Evolutionary conservation across 768 basidiomycete genomes (phyloP).

Genomic region (Tulasnella sp.): DNA sequence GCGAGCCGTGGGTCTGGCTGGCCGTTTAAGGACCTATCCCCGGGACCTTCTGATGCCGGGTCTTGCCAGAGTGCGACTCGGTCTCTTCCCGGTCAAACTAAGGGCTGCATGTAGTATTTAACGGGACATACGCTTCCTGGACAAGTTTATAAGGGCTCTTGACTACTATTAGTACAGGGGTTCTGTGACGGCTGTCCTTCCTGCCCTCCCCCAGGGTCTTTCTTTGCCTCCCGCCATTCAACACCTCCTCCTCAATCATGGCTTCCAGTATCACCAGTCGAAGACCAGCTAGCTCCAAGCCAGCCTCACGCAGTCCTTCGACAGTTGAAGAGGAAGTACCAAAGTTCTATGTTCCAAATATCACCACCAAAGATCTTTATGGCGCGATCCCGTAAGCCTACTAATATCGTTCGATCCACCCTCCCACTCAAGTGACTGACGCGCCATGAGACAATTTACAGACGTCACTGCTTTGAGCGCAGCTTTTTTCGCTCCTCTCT

Average conservation of each 20-base stretch:
- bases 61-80: too few relatives aligned
- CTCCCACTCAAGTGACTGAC: not conserved
- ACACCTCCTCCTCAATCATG: not conserved
- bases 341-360: conserved; percentile 47
- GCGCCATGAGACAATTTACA: conserved; percentile 21
- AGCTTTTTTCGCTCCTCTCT: conserved; percentile 46
- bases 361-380: conserved; percentile 49
- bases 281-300: conserved; percentile 30
- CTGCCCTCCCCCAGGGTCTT: not conserved
- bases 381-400: conserved; percentile 47
- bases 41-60: too few relatives aligned
- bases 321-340: conserved; percentile 23
- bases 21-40: not conserved
- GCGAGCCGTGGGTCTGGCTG: not conserved
- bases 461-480: conserved; percentile 52
- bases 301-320: not conserved
- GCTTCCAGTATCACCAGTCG: not conserved
- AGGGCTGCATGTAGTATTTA: too few relatives aligned
- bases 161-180: too few relatives aligned
- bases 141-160: too few relatives aligned
- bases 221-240: not conserved
- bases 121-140: too few relatives aligned
- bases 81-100: too few relatives aligned
- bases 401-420: not conserved
- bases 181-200: too few relatives aligned